A percentile compares a stretch with the other conserved stretches of the same genome.
phyloP scores from a whole-genome alignment of 2,329 filamentous ascomycete genomes.

The Monosporascus ibericus region DNA sequence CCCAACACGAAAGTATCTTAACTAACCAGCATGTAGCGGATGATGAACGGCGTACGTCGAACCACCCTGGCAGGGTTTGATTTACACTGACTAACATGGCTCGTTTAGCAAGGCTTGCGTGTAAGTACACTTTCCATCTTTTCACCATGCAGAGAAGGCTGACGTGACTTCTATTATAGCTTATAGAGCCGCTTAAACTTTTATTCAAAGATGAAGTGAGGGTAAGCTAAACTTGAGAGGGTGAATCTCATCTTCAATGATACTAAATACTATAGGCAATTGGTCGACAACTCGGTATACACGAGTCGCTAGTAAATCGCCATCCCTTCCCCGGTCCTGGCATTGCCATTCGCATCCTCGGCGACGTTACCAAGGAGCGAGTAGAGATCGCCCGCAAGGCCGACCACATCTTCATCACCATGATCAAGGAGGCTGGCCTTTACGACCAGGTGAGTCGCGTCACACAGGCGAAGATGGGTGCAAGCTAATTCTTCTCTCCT shows the following conservation, averaged over 20 bases:
- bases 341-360: slow-evolving; percentile 74
- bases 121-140: slow-evolving; percentile 1
- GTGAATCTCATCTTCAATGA: neutral
- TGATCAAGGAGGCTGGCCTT: slow-evolving; percentile 66
- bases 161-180: slow-evolving; percentile 4
- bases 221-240: slow-evolving; percentile 20
- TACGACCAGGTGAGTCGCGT: slow-evolving; percentile 50
- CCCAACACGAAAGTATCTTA: neutral
- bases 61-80: slow-evolving; percentile 31
- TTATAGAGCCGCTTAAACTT: neutral
- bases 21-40: slow-evolving; percentile 16
- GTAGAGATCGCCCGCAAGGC: slow-evolving; percentile 75
- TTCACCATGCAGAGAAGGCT: neutral
- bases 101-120: neutral
- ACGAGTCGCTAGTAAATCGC: slow-evolving; percentile 69
- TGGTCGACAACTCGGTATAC: slow-evolving; percentile 64
- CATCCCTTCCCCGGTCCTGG: slow-evolving; percentile 68
- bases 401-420: slow-evolving; percentile 71
- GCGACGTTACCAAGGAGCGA: slow-evolving; percentile 74
- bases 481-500: slow-evolving; percentile 2
- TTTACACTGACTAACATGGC: neutral
- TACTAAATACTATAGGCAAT: slow-evolving; percentile 25
- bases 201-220: slow-evolving; percentile 74
- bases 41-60: slow-evolving; percentile 28
- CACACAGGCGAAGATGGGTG: neutral